Evolutionary conservation across 169 alveolate genomes (phyloP).

Genomic region (Babesia bovis): DNA sequence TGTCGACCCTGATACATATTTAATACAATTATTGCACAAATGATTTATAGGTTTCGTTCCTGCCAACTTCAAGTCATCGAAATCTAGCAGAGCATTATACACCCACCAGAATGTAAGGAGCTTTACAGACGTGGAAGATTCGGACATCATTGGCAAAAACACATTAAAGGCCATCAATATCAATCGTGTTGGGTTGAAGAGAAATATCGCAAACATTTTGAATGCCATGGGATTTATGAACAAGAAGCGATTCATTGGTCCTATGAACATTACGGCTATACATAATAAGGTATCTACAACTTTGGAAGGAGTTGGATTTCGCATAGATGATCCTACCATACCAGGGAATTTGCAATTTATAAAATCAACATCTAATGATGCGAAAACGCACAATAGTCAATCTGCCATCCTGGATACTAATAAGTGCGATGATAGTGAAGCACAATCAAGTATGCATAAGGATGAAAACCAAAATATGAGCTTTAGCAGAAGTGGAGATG

Average conservation of each 20-base stretch:
- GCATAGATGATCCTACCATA: conserved; percentile 7
- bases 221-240: conserved; percentile 18
- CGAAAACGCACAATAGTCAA: background rate
- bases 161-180: conserved; percentile 4
- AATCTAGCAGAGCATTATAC: conserved; percentile 34
- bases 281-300: conserved; percentile 16
- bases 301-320: conserved; percentile 18
- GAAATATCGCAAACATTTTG: conserved; percentile 2
- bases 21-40: background rate
- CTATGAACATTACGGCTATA: background rate
- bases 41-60: conserved; percentile 48
- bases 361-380: background rate
- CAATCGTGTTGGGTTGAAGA: conserved; percentile 27
- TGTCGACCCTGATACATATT: background rate
- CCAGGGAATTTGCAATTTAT: conserved; percentile 9
- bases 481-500: background rate
- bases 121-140: conserved; percentile 47
- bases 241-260: conserved; percentile 20
- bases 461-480: background rate
- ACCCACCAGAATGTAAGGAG: conserved; percentile 28
- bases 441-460: background rate
- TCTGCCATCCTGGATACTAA: background rate
- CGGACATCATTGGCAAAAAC: conserved; percentile 13
- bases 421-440: background rate
- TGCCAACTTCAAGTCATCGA: conserved; percentile 54